phyloP scores from a whole-genome alignment of 345 rosid species.

The Boechera divaricarpa region DNA sequence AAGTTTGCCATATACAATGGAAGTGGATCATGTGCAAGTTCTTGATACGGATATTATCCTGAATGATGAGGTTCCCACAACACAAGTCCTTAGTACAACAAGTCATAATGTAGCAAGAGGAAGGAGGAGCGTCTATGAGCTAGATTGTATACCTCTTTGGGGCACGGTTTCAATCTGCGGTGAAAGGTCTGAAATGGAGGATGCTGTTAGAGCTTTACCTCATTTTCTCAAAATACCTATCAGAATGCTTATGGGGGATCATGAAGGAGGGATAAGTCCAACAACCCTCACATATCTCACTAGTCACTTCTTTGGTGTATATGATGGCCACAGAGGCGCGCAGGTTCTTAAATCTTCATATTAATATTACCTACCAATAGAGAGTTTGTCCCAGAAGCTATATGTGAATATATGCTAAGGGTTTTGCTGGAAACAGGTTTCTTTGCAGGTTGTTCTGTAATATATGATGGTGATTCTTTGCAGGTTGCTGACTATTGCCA shows the following conservation, averaged over 20 bases:
- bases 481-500: slow-evolving; percentile 96
- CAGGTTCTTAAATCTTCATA: slow-evolving; percentile 47
- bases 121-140: slow-evolving; percentile 72
- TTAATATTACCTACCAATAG: slow-evolving; percentile 12
- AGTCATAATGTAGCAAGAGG: slow-evolving; percentile 50
- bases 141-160: slow-evolving; percentile 89
- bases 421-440: slow-evolving; percentile 42
- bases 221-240: slow-evolving; percentile 73
- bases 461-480: slow-evolving; percentile 44
- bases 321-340: slow-evolving; percentile 96
- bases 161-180: slow-evolving; percentile 81
- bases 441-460: slow-evolving; percentile 42
- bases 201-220: slow-evolving; percentile 69
- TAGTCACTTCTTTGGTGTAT: slow-evolving; percentile 89
- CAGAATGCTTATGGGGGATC: slow-evolving; percentile 73
- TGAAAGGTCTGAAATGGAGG: slow-evolving; percentile 94
- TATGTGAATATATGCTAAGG: slow-evolving; percentile 38
- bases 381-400: slow-evolving; percentile 20
- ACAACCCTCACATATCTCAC: slow-evolving; percentile 65
- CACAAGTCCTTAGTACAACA: not conserved
- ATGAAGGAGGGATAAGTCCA: slow-evolving; percentile 68
- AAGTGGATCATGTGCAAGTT: not conserved
- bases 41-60: not conserved
- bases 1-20: not conserved
- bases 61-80: not conserved